phyloP scores from a whole-genome alignment of 768 basidiomycete species.

The Phylloporus arenicola region DNA sequence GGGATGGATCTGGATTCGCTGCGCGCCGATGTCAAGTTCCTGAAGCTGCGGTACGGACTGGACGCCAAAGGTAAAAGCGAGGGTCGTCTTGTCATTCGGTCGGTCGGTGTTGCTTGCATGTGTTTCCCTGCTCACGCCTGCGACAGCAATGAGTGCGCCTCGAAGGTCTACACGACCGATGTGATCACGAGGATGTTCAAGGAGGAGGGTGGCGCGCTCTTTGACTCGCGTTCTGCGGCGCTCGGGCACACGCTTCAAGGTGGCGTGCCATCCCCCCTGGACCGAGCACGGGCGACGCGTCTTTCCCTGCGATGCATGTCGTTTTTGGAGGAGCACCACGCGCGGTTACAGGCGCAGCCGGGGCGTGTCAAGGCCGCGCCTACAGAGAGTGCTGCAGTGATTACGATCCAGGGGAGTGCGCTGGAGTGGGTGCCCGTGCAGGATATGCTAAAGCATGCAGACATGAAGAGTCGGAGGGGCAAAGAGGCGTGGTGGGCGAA shows the following conservation, averaged over 20 bases:
- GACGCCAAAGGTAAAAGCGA: conserved; percentile 88
- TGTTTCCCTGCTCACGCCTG: no score
- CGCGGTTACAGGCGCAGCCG: conserved; percentile 44
- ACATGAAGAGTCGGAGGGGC: conserved; percentile 86
- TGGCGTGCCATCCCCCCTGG: conserved; percentile 90
- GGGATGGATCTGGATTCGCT: conserved; percentile 83
- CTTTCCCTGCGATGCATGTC: conserved; percentile 89
- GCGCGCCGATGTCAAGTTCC: conserved; percentile 78
- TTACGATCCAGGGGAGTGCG: conserved; percentile 81
- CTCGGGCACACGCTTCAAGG: conserved; percentile 97
- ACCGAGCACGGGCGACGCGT: conserved; percentile 86
- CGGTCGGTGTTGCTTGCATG: conserved; percentile 20
- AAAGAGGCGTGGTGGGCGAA: conserved; percentile 74
- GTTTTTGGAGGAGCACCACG: conserved; percentile 84
- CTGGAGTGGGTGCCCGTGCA: conserved; percentile 80
- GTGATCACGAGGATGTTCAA: conserved; percentile 90
- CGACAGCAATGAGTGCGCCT: conserved; percentile 77
- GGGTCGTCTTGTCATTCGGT: conserved; percentile 91
- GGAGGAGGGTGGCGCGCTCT: conserved; percentile 88
- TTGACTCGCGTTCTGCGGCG: conserved; percentile 93
- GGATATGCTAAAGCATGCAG: conserved; percentile 81
- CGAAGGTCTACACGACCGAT: conserved; percentile 84
- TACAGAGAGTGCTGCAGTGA: conserved; percentile 74
- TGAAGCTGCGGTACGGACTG: conserved; percentile 77
- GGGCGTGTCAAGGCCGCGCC: conserved; percentile 50